Conservation (phyloP, 2,329 filamentous ascomycete species). For the Penicillium sp. region DNA sequence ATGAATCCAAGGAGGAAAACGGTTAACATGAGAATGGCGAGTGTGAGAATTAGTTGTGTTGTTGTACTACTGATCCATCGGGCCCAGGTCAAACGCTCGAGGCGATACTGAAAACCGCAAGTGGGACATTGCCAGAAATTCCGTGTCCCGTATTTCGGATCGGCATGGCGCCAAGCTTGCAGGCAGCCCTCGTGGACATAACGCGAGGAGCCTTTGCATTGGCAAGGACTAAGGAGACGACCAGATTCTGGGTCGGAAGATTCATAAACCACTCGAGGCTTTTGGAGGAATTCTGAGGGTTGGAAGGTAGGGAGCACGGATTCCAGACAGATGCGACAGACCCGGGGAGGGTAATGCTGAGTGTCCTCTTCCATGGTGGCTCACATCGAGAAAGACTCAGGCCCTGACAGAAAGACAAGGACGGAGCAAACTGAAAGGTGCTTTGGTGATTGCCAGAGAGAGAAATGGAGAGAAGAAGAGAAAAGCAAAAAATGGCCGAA, state of each 20-base stretch:
- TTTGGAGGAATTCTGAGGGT: conserved; percentile 58
- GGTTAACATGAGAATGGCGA: conserved; percentile 68
- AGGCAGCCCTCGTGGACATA: conserved; percentile 95
- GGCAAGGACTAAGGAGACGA: conserved; percentile 83
- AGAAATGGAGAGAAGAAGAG: conserved; percentile 2
- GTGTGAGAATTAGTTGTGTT: conserved; percentile 70
- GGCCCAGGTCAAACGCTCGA: conserved; percentile 76
- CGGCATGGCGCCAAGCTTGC: conserved; percentile 75
- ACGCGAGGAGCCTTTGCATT: conserved; percentile 88
- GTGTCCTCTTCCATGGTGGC: conserved; percentile 25
- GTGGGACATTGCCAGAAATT: conserved; percentile 89
- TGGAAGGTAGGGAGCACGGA: conserved; percentile 64
- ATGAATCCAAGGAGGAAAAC: conserved; percentile 87
- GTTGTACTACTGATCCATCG: conserved; percentile 67
- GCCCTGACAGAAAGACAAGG: background rate
- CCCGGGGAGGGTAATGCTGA: conserved; percentile 67
- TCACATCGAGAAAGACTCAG: conserved; percentile 8
- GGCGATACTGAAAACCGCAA: conserved; percentile 78
- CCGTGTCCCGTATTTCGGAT: conserved; percentile 63
- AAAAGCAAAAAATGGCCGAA: conserved; percentile 17
- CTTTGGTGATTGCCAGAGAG: conserved; percentile 14
- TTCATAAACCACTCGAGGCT: conserved; percentile 66
- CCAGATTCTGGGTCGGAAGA: conserved; percentile 74
- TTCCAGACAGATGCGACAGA: conserved; percentile 89
- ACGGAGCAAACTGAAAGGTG: conserved; percentile 15